Base-by-base conservation (phyloP, 495 filamentous ascomycete species). In the Xylaria curta region DNA sequence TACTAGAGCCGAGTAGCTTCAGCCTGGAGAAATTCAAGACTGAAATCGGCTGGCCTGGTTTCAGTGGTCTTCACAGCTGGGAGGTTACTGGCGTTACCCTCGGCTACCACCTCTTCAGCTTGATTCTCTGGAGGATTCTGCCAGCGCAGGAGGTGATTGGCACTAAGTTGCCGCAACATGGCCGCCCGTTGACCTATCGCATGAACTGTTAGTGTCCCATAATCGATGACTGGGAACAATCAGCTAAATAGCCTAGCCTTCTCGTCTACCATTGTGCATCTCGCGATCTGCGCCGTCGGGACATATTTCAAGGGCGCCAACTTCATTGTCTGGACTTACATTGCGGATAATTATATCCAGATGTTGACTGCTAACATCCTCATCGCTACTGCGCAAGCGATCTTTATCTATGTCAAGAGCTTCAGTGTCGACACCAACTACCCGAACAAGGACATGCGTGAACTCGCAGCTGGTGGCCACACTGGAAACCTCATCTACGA, bases 401-500 rank as follows among this genome's bases (percentile, higher is more conserved):
- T 86, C 36, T 97, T 89, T 71, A 90, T 94, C 69, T 98, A 98
- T 76, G 79, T 91, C 61, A 85, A 85, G 74, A 94, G 91, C 80
- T 98, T 97, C 83, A 85, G 86, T 33, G 91, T 97, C 61, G 93
- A 92, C 63, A 85, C 89, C 21, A 89, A 89, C 26, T 69, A 79
- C 46, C 74, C 77, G 28, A 88, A 93, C 73, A 82, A 87, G 13
- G 87, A 91, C 46, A 80, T 87, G 68, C 93, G 95, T 66, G 87
- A 94, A 74, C 87, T 98, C 6, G 95, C 95, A 0, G 87, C 89
- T 4, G 94, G 94, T 62, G 94, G 93, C 64, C 87, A 91, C 74
- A 89, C 90, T 17, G 97, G 96, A 65, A 98, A 97, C 78, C 81
- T 91, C 61, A 81, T 98, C 42, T 98, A 98, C 81, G 95, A 98